Conservation (phyloP, 768 basidiomycete genomes). For the Tulasnella sp. region DNA sequence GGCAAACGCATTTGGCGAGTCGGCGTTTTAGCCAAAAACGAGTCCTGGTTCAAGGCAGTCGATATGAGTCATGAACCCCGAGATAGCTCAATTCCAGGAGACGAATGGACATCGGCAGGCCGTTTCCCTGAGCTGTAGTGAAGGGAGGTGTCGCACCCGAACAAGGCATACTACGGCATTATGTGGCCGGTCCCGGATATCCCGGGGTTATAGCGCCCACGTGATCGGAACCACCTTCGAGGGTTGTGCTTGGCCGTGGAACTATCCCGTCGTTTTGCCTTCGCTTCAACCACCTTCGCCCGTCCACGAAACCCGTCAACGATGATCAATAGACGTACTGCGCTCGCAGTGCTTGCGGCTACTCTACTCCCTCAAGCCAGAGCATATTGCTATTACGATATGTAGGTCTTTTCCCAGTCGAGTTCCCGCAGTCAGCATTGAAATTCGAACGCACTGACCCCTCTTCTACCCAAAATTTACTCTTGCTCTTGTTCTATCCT, state of each 20-base stretch:
- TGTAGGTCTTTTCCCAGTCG: neutral
- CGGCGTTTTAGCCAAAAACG: too few relatives aligned
- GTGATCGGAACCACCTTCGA: neutral
- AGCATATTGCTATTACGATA: conserved; percentile 4
- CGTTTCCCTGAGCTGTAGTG: too few relatives aligned
- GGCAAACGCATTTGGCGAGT: too few relatives aligned
- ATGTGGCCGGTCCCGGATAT: neutral
- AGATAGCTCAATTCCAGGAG: too few relatives aligned
- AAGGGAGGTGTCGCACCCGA: neutral
- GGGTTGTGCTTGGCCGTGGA: neutral
- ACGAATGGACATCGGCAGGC: too few relatives aligned
- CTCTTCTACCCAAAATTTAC: neutral
- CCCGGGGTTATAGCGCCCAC: neutral
- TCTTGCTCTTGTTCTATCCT: neutral
- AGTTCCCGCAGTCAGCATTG: neutral
- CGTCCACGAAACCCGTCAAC: neutral
- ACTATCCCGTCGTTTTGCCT: neutral
- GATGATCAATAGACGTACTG: neutral
- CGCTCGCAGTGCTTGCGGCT: neutral
- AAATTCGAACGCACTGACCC: neutral
- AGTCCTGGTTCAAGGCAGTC: too few relatives aligned
- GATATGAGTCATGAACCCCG: too few relatives aligned
- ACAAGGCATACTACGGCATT: neutral
- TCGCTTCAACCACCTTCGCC: neutral
- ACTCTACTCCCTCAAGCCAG: neutral